These are phyloP conservation scores for Lyophyllum semitale DNA, from an alignment of 768 basidiomycete species.

Conservation along the genomic window DNA sequence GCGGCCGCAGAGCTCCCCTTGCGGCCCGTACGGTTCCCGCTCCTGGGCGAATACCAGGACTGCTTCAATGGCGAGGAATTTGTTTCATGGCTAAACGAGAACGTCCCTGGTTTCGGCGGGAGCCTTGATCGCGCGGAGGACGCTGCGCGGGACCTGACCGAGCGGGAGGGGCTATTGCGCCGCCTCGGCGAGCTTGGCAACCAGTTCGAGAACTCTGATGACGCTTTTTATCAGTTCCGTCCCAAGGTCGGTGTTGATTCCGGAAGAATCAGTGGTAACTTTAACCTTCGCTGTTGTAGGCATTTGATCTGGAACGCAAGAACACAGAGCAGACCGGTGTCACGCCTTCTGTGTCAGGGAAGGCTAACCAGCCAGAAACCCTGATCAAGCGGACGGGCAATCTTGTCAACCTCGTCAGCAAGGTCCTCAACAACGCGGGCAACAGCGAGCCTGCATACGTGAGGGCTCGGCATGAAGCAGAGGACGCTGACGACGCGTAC, in stretches of 20 bases:
- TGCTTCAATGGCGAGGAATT: slow-evolving; percentile 91
- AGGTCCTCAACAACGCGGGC: slow-evolving; percentile 57
- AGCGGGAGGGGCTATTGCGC: slow-evolving; percentile 63
- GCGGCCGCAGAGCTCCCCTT: slow-evolving; percentile 75
- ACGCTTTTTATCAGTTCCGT: slow-evolving; percentile 84
- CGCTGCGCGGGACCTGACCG: slow-evolving; percentile 62
- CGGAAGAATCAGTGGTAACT: not conserved
- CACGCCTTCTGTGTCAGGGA: slow-evolving; percentile 24
- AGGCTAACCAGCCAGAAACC: slow-evolving; percentile 41
- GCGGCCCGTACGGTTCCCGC: slow-evolving; percentile 70
- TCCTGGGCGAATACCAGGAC: slow-evolving; percentile 83
- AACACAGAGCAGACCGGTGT: slow-evolving; percentile 20
- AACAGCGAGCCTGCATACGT: slow-evolving; percentile 68
- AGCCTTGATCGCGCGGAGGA: slow-evolving; percentile 80
- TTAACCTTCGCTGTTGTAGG: slow-evolving; percentile 32
- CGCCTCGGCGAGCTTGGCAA: slow-evolving; percentile 85
- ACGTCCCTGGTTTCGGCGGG: slow-evolving; percentile 77
- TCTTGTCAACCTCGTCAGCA: slow-evolving; percentile 71
- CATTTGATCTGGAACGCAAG: slow-evolving; percentile 58
- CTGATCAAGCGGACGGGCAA: slow-evolving; percentile 70
- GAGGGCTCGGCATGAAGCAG: slow-evolving; percentile 74
- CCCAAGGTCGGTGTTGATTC: slow-evolving; percentile 55
- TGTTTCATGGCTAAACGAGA: slow-evolving; percentile 77
- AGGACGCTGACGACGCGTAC: slow-evolving; percentile 79
- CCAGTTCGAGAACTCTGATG: slow-evolving; percentile 73